A percentile compares a stretch with the other conserved stretches of the same genome.
These are phyloP conservation scores for Sextonia rubra DNA, from an alignment of 164 flowering plant genomes.

Conservation along the genomic window DNA sequence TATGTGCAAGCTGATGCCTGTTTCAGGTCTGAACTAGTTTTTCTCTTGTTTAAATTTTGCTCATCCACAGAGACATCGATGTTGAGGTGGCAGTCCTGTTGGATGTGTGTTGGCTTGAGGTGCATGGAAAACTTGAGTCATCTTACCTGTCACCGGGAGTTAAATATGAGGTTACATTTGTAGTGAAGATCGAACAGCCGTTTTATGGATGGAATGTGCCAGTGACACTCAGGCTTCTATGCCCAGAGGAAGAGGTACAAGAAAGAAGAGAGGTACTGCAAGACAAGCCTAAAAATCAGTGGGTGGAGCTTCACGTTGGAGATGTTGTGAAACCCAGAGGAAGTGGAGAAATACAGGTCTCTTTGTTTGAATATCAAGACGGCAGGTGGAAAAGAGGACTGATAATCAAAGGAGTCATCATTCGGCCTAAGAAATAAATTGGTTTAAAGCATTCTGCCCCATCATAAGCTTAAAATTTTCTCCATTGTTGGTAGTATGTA, in stretches of 20 bases:
- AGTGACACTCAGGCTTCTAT: conserved; percentile 44
- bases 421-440: conserved; percentile 33
- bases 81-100: conserved; percentile 50
- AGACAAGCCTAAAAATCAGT: conserved; percentile 30
- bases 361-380: conserved; percentile 41
- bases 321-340: conserved; percentile 23
- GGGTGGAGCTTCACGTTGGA: conserved; percentile 52
- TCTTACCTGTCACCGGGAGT: conserved; percentile 43
- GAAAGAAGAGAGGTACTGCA: conserved; percentile 29
- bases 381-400: conserved; percentile 70
- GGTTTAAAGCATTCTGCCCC: neutral
- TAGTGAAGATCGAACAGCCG: conserved; percentile 48
- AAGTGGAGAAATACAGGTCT: conserved; percentile 40
- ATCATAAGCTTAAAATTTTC: too few relatives aligned
- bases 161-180: conserved; percentile 41
- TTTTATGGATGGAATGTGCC: conserved; percentile 69
- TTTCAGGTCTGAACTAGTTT: neutral
- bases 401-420: conserved; percentile 40
- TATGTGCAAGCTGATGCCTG: neutral
- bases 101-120: conserved; percentile 82
- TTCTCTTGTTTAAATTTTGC: neutral
- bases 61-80: conserved; percentile 26
- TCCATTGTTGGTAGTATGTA: too few relatives aligned
- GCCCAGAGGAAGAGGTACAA: conserved; percentile 43
- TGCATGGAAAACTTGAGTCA: conserved; percentile 44